phyloP scores from a whole-genome alignment of 2,329 filamentous ascomycete genomes.

The Exophiala sideris region DNA sequence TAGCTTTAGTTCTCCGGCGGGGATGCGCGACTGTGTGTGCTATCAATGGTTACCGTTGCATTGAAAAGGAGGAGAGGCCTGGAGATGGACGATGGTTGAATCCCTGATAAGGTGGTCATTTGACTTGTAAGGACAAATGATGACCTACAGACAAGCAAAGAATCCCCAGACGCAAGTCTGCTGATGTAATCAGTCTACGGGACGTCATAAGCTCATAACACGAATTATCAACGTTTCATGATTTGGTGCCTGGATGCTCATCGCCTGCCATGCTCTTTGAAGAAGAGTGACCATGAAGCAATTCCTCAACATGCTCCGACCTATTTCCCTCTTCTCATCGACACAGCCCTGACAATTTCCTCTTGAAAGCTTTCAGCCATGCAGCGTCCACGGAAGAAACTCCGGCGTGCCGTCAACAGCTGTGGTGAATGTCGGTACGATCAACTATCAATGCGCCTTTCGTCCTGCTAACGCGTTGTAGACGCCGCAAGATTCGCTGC shows the following conservation, averaged over 20 bases:
- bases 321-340: neutral
- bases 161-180: too few species aligned
- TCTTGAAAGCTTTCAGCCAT: neutral
- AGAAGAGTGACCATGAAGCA: too few species aligned
- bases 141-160: neutral
- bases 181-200: too few species aligned
- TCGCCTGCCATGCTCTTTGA: too few species aligned
- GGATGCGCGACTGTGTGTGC: slow-evolving; percentile 11
- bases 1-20: neutral
- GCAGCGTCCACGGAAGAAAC: slow-evolving; percentile 6
- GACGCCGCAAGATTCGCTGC: slow-evolving; percentile 54
- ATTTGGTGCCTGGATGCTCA: too few species aligned
- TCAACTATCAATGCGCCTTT: neutral
- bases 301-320: neutral
- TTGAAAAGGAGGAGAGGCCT: slow-evolving; percentile 17
- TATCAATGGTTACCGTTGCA: slow-evolving; percentile 13
- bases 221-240: too few species aligned
- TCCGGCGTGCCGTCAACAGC: slow-evolving; percentile 5
- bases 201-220: too few species aligned
- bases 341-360: neutral
- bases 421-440: slow-evolving; percentile 3
- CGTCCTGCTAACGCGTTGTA: slow-evolving; percentile 32
- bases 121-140: neutral
- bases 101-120: neutral
- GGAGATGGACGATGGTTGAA: neutral